A percentile compares a stretch with the other conserved stretches of the same genome.
phyloP scores from a whole-genome alignment of 2,329 filamentous ascomycete genomes.

The Pseudogymnoascus verrucosus region DNA sequence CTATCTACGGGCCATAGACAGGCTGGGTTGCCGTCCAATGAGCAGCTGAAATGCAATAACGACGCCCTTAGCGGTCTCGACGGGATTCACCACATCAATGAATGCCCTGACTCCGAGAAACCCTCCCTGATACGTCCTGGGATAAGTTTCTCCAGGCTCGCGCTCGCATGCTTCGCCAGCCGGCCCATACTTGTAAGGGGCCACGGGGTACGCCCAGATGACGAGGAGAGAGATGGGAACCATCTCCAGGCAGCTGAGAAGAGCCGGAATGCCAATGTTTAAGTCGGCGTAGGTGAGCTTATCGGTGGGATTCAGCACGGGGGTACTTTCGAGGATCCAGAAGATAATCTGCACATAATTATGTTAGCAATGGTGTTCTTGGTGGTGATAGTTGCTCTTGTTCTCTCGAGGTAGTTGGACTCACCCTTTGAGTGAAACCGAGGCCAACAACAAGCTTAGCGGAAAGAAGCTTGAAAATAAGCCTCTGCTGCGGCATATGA shows the following conservation, averaged over 20 bases:
- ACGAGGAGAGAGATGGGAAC: constrained; percentile 21
- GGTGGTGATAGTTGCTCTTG: too few relatives aligned
- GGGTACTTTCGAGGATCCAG: constrained; percentile 20
- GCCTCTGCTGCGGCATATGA: background rate
- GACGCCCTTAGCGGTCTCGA: background rate
- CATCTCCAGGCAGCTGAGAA: constrained; percentile 24
- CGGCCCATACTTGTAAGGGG: constrained; percentile 16
- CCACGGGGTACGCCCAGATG: constrained; percentile 20
- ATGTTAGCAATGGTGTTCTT: background rate
- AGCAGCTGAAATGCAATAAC: background rate
- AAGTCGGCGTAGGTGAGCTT: constrained; percentile 21
- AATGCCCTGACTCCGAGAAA: background rate
- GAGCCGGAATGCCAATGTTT: constrained; percentile 20
- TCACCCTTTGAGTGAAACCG: constrained; percentile 17
- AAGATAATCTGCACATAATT: constrained; percentile 13
- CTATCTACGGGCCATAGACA: background rate
- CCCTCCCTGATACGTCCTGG: background rate
- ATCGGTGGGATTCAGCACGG: constrained; percentile 16
- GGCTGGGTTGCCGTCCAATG: background rate
- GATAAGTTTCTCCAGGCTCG: background rate
- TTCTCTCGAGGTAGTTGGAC: background rate
- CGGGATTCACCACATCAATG: background rate
- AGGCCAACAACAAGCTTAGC: constrained; percentile 10
- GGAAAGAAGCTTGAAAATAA: background rate
- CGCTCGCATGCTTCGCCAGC: background rate